Percentiles rank a stretch among this genome's conserved stretches.
Conservation (phyloP, 371 early-diverging fungal species). For the Mucor piriformis region DNA sequence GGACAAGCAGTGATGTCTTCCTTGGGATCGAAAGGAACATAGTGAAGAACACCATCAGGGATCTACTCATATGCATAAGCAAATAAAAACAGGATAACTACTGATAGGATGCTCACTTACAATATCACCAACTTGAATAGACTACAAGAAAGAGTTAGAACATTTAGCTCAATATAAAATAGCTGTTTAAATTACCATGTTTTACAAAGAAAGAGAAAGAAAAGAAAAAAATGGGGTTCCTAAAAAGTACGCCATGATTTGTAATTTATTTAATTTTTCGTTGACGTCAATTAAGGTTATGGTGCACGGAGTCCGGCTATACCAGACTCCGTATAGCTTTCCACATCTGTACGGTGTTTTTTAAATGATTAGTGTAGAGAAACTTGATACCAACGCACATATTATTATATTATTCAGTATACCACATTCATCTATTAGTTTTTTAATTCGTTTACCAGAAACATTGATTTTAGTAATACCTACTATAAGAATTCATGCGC, state of each 20-base stretch:
- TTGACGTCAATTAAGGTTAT: not conserved
- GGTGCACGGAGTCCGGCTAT: too few species aligned
- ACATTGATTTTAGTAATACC: too few species aligned
- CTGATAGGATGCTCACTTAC: slow-evolving; percentile 21
- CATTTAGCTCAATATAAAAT: not conserved
- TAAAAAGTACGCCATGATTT: not conserved
- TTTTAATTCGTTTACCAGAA: too few species aligned
- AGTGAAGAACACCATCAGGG: slow-evolving; percentile 34
- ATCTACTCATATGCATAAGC: slow-evolving; percentile 13
- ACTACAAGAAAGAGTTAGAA: slow-evolving; percentile 1
- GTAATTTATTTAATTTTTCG: not conserved
- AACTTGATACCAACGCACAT: too few species aligned
- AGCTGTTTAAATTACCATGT: slow-evolving; percentile 7
- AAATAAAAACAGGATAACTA: not conserved
- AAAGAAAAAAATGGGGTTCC: not conserved
- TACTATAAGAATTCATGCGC: too few species aligned
- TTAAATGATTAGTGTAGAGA: too few species aligned
- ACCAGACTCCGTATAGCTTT: too few species aligned
- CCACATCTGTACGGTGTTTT: too few species aligned
- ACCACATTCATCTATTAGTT: too few species aligned
- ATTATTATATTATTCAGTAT: too few species aligned
- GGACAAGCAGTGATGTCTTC: slow-evolving; percentile 34
- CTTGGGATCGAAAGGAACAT: slow-evolving; percentile 36
- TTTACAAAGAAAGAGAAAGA: not conserved
- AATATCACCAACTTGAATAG: slow-evolving; percentile 30